Base-by-base conservation (phyloP, 2,329 filamentous ascomycete species). In the Chlorencoelia australis region DNA sequence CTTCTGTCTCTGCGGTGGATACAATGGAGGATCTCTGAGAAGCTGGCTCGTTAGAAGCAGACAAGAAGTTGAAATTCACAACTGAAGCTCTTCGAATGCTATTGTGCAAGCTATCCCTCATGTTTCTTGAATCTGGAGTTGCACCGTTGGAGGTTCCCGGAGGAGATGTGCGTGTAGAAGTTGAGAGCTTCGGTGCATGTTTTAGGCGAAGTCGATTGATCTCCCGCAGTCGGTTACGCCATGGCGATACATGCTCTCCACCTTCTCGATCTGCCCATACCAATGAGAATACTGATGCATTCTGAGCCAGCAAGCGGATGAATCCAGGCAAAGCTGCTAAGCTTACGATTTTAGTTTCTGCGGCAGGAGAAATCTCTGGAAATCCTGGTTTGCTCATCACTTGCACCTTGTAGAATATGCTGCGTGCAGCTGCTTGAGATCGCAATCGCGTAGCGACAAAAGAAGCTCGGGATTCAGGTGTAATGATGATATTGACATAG, bases 401-500 rank as follows among this genome's bases (percentile, higher is more conserved):
- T 49, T 89, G 82, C 9, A 98, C 88, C 50, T 80, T 81, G 65
- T 93, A 96, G 59, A 89, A 96, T 52, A 54, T 37, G 58, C 53
- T 48, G 51, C 54, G 46, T 57, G 55, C 50, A 52, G 54, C 50
- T 47, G 46, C 53, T 51, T 50, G 52, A 3, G 59, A 55, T 30
- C 59, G 53, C 35, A 70, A 62, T 13, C 77, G 65, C 5, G 71
- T 74, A 32, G 82, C 77, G 24, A 85, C 70, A 53, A 88, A 89
- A 2, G 80, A 82, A 3, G 78, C 77, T 26, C 79, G 72, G 4
- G 86, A 88, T 43, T 88, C 83, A 0, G 91, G 91, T 2, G 84
- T 85, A 53, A 98, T 89, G 50, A 96, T 82, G 51, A 98, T 96
- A 57, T 95, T 87, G 55, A 98, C 87, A 54, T 84, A 94, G 56